Conservation (phyloP, 257 asterid genomes). For the Gynochthodes officinalis region DNA sequence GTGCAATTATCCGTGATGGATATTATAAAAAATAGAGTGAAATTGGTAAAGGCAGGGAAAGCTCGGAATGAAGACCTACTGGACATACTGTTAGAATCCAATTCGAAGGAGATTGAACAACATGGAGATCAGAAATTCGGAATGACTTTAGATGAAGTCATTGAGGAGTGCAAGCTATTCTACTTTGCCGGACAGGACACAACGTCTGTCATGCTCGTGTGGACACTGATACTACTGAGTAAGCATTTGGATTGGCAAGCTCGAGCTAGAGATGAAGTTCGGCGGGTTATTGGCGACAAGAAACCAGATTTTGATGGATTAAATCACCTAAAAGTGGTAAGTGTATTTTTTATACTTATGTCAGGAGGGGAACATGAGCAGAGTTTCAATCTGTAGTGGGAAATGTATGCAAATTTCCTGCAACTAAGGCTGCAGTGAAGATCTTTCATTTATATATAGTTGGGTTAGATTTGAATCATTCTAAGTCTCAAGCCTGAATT, state of each 20-base stretch:
- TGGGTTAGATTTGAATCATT: too few species aligned
- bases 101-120: slow-evolving; percentile 10
- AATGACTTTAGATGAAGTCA: slow-evolving; percentile 23
- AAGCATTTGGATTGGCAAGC: slow-evolving; percentile 23
- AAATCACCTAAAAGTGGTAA: slow-evolving; percentile 29
- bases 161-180: slow-evolving; percentile 32
- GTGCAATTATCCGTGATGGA: slow-evolving; percentile 11
- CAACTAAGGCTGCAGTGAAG: too few species aligned
- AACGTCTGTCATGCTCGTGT: slow-evolving; percentile 19
- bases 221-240: slow-evolving; percentile 26
- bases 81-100: slow-evolving; percentile 25
- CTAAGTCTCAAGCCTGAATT: too few species aligned
- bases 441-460: too few species aligned
- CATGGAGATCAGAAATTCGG: slow-evolving; percentile 14
- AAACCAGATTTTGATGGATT: slow-evolving; percentile 19
- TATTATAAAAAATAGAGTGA: slow-evolving; percentile 17
- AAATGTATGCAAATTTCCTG: too few species aligned
- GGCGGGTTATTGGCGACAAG: slow-evolving; percentile 10
- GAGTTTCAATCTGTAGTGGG: too few species aligned
- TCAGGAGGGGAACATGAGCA: not conserved
- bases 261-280: slow-evolving; percentile 27
- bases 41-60: slow-evolving; percentile 16
- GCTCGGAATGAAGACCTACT: slow-evolving; percentile 17
- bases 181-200: slow-evolving; percentile 37
- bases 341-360: slow-evolving; percentile 7